Evolutionary conservation across 1,284 basidiomycete genomes (phyloP).

Genomic region (Amylostereum areolatum): DNA sequence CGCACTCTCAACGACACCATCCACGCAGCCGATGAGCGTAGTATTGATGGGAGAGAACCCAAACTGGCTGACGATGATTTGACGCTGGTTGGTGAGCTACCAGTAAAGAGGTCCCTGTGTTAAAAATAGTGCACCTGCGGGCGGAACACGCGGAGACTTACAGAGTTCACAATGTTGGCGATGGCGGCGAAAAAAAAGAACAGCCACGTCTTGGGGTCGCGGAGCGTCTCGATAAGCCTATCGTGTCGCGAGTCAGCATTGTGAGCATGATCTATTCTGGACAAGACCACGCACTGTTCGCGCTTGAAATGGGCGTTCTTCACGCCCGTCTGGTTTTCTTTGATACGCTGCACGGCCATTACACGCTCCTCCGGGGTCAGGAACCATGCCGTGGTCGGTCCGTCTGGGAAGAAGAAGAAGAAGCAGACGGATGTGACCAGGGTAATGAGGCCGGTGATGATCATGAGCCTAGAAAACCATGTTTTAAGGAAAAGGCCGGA

Average conservation of each 20-base stretch:
- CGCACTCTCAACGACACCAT: constrained; percentile 55
- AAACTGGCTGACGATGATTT: constrained; percentile 64
- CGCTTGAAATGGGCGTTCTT: constrained; percentile 34
- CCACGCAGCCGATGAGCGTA: constrained; percentile 64
- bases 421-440: constrained; percentile 47
- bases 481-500: not conserved
- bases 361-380: constrained; percentile 56
- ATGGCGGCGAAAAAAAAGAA: constrained; percentile 62
- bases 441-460: constrained; percentile 63
- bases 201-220: constrained; percentile 66
- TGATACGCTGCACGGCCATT: constrained; percentile 62
- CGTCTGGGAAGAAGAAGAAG: constrained; percentile 68
- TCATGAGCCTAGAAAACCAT: constrained; percentile 53
- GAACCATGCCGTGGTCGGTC: constrained; percentile 67
- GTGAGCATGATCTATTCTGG: not conserved
- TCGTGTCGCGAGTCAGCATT: not conserved
- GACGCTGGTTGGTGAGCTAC: constrained; percentile 60
- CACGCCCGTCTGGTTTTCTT: constrained; percentile 40
- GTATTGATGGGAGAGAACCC: constrained; percentile 63
- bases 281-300: constrained; percentile 26
- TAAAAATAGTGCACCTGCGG: not conserved
- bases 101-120: constrained; percentile 15
- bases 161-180: constrained; percentile 58
- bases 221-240: constrained; percentile 61
- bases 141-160: not conserved